These are phyloP conservation scores for Diplosphaera chodatii DNA, from an alignment of 139 green algal genomes.

Conservation along the genomic window DNA sequence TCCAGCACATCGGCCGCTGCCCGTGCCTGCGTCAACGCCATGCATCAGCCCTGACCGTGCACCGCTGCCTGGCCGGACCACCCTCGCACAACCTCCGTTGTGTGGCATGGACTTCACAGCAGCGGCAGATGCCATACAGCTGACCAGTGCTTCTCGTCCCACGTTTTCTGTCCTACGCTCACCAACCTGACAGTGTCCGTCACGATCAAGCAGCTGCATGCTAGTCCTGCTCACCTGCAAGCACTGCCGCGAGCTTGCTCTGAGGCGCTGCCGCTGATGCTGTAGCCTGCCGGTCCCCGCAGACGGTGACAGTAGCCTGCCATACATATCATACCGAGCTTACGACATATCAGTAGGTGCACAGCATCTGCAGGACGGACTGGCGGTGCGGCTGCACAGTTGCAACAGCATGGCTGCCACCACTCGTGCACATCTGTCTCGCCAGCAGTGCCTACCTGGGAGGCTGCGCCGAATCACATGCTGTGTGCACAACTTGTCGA, in stretches of 20 bases:
- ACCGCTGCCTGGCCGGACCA: too few species aligned
- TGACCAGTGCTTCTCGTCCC: not conserved
- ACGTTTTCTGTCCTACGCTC: too few species aligned
- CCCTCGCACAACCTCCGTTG: too few species aligned
- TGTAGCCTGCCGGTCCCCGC: not conserved
- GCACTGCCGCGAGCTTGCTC: not conserved
- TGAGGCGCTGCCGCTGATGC: not conserved
- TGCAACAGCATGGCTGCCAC: too few species aligned
- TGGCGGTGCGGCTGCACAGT: not conserved
- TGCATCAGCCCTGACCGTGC: too few species aligned
- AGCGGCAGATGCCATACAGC: not conserved
- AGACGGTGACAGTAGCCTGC: not conserved
- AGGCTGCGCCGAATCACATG: not conserved
- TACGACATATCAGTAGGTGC: not conserved
- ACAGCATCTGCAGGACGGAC: not conserved
- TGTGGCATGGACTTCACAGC: not conserved
- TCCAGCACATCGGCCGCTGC: not conserved
- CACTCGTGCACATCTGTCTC: not conserved
- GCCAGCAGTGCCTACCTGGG: not conserved
- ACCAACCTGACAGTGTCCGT: too few species aligned
- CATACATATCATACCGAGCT: not conserved
- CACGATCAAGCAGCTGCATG: too few species aligned
- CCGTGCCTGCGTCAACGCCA: not conserved
- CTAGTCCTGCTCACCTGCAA: not conserved
- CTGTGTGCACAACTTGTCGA: not conserved